Evolutionary conservation across 2,329 filamentous ascomycete genomes (phyloP), one percentile per base, ranked within the genome.

Genomic region (Sporothrix euskadiensis): DNA sequence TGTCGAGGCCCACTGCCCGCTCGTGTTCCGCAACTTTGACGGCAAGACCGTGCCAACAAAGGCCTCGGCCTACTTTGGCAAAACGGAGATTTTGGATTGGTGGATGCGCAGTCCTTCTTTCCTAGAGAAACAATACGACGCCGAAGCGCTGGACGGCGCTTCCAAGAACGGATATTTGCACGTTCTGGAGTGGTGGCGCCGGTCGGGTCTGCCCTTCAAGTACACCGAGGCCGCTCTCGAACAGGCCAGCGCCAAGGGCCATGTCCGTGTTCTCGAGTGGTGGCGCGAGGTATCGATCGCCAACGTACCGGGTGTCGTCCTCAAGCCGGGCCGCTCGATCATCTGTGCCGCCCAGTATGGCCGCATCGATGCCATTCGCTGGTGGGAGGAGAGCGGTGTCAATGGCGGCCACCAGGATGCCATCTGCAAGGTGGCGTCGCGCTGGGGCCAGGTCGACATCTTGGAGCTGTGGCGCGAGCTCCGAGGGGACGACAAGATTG

Each of bases 141-240:
- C 88, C 54, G 94, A 97, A 80, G 93, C 94, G 12, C 87, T 98
- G 35, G 94, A 98, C 79, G 92, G 92, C 41, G 95, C 95, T 7
- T 97, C 93, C 1, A 91, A 92, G 71, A 91, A 93, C 73, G 94
- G 95, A 4, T 96, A 94, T 77, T 88, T 97, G 16, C 89, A 93
- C 76, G 91, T 97, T 0, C 86, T 98, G 0, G 92, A 97, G 92
- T 98, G 95, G 95, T 92, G 92, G 80, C 87, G 91, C 30, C 93
- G 91, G 8, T 89, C 88, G 0, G 92, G 92, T 0, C 85, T 98
- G 1, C 89, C 91, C 1, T 85, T 98, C 26, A 91, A 93, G 77
- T 97, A 96, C 81, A 97, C 92, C 12, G 94, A 97, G 80, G 87
- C 90, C 5, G 93, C 95, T 0, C 87, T 98, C 22, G 95, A 98